Evolutionary conservation across 768 basidiomycete genomes (phyloP), one percentile per base, ranked within the genome.

Genomic region (Suillus variegatus): DNA sequence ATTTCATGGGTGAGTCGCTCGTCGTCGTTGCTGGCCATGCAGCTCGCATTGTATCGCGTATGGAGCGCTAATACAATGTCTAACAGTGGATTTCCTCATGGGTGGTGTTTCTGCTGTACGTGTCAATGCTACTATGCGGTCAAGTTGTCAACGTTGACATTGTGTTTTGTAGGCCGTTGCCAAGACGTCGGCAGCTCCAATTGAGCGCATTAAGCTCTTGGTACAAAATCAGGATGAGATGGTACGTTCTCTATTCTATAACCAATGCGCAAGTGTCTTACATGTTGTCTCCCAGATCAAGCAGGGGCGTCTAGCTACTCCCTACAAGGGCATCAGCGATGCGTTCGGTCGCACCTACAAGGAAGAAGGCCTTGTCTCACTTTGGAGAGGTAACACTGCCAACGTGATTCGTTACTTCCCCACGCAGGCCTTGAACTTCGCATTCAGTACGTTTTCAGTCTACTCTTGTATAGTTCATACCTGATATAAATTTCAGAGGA

Each of bases 351-450:
- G 97, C 70, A 98, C 96, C 65, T 97, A 96, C 87, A 82, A 80
- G 71, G 97, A 98, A 18, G 97, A 99, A 86, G 97, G 97, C 79
- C 82, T 97, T 62, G 85, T 95, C 68, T 92, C 97, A 25, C 85
- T 99, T 76, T 99, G 97, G 97, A 85, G 97, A 84, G 97, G 97
- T 81, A 99, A 99, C 90, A 99, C 97, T 65, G 97, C 97, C 88
- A 99, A 99, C 84, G 97, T 99, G 82, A 97, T 99, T 84, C 96
- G 97, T 79, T 99, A 99, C 92, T 99, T 99, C 95, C 97, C 97
- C 61, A 99, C 97, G 65, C 97, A 99, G 81, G 97, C 97, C 47
- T 83, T 99, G 74, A 99, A 99, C 93, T 99, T 99, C 75, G 97
- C 97, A 78, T 99, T 98, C 92, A 99, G 93, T 97, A 72, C 73